Evolutionary conservation across 2,329 filamentous ascomycete genomes (phyloP), one percentile per base, ranked within the genome.

Genomic region (Fulvia fulva): DNA sequence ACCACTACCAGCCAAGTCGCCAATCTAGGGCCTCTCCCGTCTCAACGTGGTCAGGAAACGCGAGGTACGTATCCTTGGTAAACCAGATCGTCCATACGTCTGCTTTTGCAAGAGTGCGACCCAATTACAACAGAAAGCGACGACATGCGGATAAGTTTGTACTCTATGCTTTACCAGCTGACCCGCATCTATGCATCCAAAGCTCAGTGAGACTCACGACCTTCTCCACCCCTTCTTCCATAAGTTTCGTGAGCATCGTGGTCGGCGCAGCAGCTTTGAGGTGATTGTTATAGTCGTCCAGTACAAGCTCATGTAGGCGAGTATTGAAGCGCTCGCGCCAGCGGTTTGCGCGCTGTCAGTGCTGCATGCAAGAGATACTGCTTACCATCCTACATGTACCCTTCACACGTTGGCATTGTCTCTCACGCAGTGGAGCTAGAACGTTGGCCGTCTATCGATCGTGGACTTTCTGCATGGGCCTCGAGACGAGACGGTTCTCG

Each of bases 321-420:
- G n/a, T n/a, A n/a, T n/a, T n/a, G n/a, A n/a, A n/a, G n/a, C n/a
- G n/a, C n/a, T n/a, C n/a, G n/a, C n/a, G n/a, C n/a, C n/a, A n/a
- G n/a, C n/a, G n/a, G n/a, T n/a, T n/a, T n/a, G n/a, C n/a, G n/a
- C n/a, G n/a, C n/a, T n/a, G n/a, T n/a, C n/a, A n/a, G n/a, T n/a
- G n/a, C n/a, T n/a, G n/a, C n/a, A n/a, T n/a, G n/a, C n/a, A n/a
- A n/a, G n/a, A n/a, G n/a, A n/a, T n/a, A n/a, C n/a, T n/a, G n/a
- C n/a, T n/a, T n/a, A n/a, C n/a, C n/a, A n/a, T n/a, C n/a, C n/a
- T n/a, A n/a, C n/a, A n/a, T n/a, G n/a, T n/a, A n/a, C n/a, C n/a
- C n/a, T n/a, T n/a, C n/a, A n/a, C n/a, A n/a, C n/a, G 63, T 86
- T 85, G 1, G 85, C 81, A 60, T 85, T 86, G 59, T 84, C 73